phyloP scores from a whole-genome alignment of 352 stramenopile species.

The Pythium rhizo-oryzae region DNA sequence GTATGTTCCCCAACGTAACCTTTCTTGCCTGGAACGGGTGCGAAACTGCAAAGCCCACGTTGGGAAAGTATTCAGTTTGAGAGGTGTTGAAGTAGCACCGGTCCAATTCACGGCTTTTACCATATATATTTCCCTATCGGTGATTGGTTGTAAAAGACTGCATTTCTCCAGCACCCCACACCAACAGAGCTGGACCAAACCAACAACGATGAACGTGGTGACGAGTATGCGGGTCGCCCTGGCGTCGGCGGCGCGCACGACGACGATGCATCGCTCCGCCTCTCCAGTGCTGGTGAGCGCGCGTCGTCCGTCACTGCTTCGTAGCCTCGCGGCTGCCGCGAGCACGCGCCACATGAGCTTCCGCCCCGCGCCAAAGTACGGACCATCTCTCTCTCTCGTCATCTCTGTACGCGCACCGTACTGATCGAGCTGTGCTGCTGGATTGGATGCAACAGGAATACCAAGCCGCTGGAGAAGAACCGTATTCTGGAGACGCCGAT shows the following conservation, averaged over 20 bases:
- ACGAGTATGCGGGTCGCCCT: background rate
- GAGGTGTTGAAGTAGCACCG: conserved; percentile 12
- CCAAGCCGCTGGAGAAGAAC: conserved; percentile 29
- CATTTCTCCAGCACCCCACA: background rate
- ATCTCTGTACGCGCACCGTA: no score
- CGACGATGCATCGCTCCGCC: background rate
- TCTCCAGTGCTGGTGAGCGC: background rate
- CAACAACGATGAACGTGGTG: no score
- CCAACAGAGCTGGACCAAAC: background rate
- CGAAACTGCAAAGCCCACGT: conserved; percentile 11
- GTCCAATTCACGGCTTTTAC: background rate
- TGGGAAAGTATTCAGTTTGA: conserved; percentile 3
- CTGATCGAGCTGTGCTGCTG: background rate
- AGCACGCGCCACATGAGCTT: conserved; percentile 6
- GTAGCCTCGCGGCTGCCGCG: background rate
- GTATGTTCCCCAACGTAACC: conserved; percentile 10
- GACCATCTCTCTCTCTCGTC: no score
- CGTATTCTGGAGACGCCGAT: conserved; percentile 59
- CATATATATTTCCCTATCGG: background rate
- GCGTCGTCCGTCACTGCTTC: background rate
- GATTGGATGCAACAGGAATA: conserved; percentile 5
- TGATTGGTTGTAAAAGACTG: conserved; percentile 15
- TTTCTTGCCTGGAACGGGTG: background rate
- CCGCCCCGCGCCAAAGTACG: conserved; percentile 13
- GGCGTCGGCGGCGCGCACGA: background rate